These are phyloP conservation scores for Cercospora beticola DNA, from an alignment of 2,329 filamentous ascomycete species.

Conservation along the genomic window DNA sequence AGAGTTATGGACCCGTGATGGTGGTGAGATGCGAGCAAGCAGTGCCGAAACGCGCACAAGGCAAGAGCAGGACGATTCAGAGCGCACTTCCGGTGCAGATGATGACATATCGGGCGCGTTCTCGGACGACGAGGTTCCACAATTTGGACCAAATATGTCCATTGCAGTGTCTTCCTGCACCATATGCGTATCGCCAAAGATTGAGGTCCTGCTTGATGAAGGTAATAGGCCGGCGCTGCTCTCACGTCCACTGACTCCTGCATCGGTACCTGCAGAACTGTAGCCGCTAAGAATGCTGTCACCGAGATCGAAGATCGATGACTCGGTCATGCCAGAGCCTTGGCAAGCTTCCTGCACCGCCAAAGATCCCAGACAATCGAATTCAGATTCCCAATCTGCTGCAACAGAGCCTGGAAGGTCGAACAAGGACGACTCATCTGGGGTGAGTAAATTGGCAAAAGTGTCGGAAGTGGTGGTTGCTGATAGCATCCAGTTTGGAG, in stretches of 20 bases:
- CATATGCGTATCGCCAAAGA: neutral
- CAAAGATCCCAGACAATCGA: neutral
- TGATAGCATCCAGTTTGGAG: neutral
- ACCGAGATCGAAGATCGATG: neutral
- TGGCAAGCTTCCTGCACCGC: neutral
- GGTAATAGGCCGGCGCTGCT: neutral
- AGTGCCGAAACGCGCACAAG: neutral
- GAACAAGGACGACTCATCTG: neutral
- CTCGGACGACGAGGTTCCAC: neutral
- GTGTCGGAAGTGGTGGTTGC: neutral
- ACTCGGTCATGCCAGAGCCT: neutral
- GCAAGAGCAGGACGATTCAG: neutral
- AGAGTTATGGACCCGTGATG: neutral
- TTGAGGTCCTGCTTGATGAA: neutral
- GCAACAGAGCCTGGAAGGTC: neutral
- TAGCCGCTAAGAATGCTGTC: neutral
- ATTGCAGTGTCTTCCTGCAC: neutral
- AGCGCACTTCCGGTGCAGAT: neutral
- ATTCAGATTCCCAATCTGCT: neutral
- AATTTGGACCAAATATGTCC: neutral
- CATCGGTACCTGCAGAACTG: neutral
- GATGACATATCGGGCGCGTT: neutral
- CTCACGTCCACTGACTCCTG: neutral
- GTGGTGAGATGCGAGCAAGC: neutral
- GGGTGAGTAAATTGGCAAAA: neutral